Base-by-base conservation (phyloP, 345 rosid genomes). In the Brassica carinata region DNA sequence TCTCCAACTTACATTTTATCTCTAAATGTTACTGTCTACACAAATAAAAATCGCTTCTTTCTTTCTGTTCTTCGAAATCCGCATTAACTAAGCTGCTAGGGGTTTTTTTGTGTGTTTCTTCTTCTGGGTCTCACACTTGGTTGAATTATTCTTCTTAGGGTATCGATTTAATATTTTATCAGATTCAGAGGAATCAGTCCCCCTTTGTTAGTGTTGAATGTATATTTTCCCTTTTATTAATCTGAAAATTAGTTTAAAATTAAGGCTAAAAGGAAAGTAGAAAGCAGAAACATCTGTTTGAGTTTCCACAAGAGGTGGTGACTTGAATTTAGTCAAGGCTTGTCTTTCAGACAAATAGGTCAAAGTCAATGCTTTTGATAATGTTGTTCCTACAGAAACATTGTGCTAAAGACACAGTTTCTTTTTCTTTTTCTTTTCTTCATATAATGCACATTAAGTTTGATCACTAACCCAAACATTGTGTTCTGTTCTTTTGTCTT, bases 261-360 rank as follows among this genome's bases (percentile, higher is more conserved):
- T 27, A 38, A 63, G 0, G 72, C 4, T 18, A 55, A 76, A 81
- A 11, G 27, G 71, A 69, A 51, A 17, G 45, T 11, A 59, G 63
- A 80, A 74, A 74, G 79, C 76, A 76, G 73, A 76, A 76, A 81
- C 80, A 71, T 81, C 81, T 81, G 84, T 81, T 73, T 74, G 31
- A 30, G 72, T 74, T 69, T 57, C 76, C 77, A 23, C 63, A 55
- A 17, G 23, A 66, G n/a, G 27, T 66, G n/a, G 30, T 71, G 84
- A 81, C 73, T 81, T 58, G 26, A 76, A 71, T 76, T 43, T 81
- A 76, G 73, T 81, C 76, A 74, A 48, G 83, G 61, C 79, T 23
- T 19, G 67, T 69, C 70, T 74, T 38, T 80, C 36, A 75, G 67
- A 64, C 38, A 36, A 36, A 31, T 81, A 1, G 4, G 73, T 76